Evolutionary conservation across 2,329 filamentous ascomycete genomes (phyloP), one percentile per base, ranked within the genome.

Genomic region (Parascedosporium putredinis): DNA sequence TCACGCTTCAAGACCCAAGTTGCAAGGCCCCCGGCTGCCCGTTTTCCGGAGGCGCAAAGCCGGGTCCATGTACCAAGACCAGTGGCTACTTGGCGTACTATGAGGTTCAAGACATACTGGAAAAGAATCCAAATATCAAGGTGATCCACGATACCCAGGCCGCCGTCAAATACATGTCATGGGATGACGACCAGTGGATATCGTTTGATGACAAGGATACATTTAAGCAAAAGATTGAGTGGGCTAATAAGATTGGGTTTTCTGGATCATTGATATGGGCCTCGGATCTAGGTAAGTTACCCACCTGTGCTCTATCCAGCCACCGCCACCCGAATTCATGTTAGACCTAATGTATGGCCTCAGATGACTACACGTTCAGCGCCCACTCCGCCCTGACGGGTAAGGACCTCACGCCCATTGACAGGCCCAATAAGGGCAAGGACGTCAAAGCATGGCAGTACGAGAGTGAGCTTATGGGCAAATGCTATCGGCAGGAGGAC

Each of bases 201-300:
- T 55, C 50, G 8, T 56, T 44, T 24, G 55, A 56, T 20, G 55
- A 56, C 22, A 25, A 43, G 24, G 50, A 55, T 5, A 58, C 57
- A 1, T 52, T 58, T 29, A 16, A 50, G 29, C 42, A 52, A 23
- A 58, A 59, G 51, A 27, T 56, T 4, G 40, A 52, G 3, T 58
- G 44, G 50, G 57, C 57, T 3, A 55, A 56, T 16, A 18, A 44
- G 4, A 43, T 50, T 4, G 50, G 56, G 20, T 50, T 59, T 5
- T 50, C 50, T 2, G 55, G 58, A 10, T 27, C 51, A 7, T 42
- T 57, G 8, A 53, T 59, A 23, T 59, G 58, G 58, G 52, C 56
- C 18, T 51, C 55, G 10, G 55, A 57, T 34, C 52, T 54, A 4
- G 53, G 49, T 50, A 45, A 45, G 22, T 48, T 16, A 10, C 23